phyloP scores from a whole-genome alignment of 352 stramenopile genomes.

The Blastocystis sp. region DNA sequence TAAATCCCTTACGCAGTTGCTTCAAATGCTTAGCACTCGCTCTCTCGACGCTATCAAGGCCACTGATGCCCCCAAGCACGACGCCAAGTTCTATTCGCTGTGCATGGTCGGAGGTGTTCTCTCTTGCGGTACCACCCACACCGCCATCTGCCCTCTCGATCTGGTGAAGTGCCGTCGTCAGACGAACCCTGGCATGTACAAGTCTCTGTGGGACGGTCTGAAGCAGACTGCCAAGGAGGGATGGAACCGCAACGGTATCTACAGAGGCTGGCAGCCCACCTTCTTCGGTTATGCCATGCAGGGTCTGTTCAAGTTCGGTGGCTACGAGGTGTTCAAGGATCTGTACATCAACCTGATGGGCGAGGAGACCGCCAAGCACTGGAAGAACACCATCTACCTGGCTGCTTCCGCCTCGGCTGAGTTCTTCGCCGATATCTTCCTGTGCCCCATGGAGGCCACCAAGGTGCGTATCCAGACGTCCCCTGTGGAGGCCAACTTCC shows the following conservation, averaged over 20 bases:
- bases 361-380: slow-evolving; percentile 87
- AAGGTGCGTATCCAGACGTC: slow-evolving; percentile 90
- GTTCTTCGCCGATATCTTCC: slow-evolving; percentile 86
- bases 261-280: slow-evolving; percentile 86
- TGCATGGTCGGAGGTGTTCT: slow-evolving; percentile 88
- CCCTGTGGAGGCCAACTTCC: slow-evolving; percentile 79
- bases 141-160: slow-evolving; percentile 85
- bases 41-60: slow-evolving; percentile 32
- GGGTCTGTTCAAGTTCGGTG: slow-evolving; percentile 86
- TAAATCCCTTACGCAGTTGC: too few species aligned
- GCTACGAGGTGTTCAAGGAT: slow-evolving; percentile 93
- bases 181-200: slow-evolving; percentile 80
- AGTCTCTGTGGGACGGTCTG: slow-evolving; percentile 78
- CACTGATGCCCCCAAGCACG: slow-evolving; percentile 74
- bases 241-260: slow-evolving; percentile 68
- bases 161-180: slow-evolving; percentile 93
- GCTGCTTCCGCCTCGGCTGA: slow-evolving; percentile 85
- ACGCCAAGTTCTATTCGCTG: slow-evolving; percentile 87
- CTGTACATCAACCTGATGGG: slow-evolving; percentile 84
- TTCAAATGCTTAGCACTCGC: slow-evolving; percentile 10
- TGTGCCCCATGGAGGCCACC: slow-evolving; percentile 90
- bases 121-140: slow-evolving; percentile 87
- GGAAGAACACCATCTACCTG: slow-evolving; percentile 85
- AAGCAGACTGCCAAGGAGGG: slow-evolving; percentile 74
- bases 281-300: slow-evolving; percentile 83